phyloP scores from a whole-genome alignment of 148 eudicot genomes.

The Arctostaphylos glauca region DNA sequence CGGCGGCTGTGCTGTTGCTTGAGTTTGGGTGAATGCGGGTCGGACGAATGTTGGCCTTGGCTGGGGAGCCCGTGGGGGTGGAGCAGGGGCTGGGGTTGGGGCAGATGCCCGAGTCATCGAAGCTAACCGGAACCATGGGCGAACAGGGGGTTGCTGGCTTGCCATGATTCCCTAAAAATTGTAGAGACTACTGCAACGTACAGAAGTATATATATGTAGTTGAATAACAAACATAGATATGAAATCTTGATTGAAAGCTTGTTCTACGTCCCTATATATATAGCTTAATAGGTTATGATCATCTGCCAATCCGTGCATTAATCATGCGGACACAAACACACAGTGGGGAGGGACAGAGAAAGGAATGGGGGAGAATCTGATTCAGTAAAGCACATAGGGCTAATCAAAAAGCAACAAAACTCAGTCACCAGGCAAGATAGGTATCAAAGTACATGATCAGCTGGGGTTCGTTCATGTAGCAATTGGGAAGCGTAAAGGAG shows the following conservation, averaged over 20 bases:
- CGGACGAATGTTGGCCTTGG: conserved; percentile 35
- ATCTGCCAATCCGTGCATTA: background rate
- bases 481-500: conserved; percentile 16
- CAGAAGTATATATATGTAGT: background rate
- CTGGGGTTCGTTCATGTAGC: conserved; percentile 19
- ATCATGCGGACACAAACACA: background rate
- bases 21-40: conserved; percentile 15
- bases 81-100: conserved; percentile 30
- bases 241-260: conserved; percentile 2
- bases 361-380: conserved; percentile 42
- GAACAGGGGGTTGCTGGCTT: conserved; percentile 43
- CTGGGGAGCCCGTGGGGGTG: conserved; percentile 24
- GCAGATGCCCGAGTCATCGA: conserved; percentile 31
- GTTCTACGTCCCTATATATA: conserved; percentile 22
- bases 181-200: background rate
- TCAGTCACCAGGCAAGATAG: conserved; percentile 20
- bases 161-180: conserved; percentile 27
- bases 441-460: conserved; percentile 29
- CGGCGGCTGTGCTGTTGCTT: conserved; percentile 23
- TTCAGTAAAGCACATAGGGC: conserved; percentile 35
- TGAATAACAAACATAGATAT: background rate
- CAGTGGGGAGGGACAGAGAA: conserved; percentile 1
- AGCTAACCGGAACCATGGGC: conserved; percentile 50
- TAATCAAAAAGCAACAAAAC: conserved; percentile 23
- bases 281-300: conserved; percentile 9